A percentile compares a stretch with the other conserved stretches of the same genome.
Conservation (phyloP, 2,329 filamentous ascomycete genomes). For the Aspergillus nomiae region DNA sequence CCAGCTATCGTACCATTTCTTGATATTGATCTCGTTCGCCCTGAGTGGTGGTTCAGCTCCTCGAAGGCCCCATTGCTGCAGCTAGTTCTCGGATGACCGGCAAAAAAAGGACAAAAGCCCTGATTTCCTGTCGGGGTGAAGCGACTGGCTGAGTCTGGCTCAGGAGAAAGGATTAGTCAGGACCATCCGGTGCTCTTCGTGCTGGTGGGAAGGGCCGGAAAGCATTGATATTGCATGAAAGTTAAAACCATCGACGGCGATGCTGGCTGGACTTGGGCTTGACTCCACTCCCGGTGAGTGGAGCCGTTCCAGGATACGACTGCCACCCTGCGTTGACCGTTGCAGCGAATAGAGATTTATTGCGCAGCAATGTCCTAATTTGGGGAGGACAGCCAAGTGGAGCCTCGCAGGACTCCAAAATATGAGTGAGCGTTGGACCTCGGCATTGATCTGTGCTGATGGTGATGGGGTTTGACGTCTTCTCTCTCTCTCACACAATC, state of each 20-base stretch:
- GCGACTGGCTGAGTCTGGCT: neutral
- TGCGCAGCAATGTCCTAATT: neutral
- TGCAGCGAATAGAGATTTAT: too few relatives aligned
- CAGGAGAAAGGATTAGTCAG: neutral
- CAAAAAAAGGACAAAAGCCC: conserved; percentile 5
- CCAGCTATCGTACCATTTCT: neutral
- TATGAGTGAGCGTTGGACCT: neutral
- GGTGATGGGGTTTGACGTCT: neutral
- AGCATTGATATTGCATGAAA: neutral
- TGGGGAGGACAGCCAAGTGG: neutral
- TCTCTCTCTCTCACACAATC: neutral
- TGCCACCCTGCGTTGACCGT: too few relatives aligned
- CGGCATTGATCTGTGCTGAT: neutral
- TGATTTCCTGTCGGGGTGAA: neutral
- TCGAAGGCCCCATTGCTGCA: neutral
- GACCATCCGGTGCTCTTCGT: too few relatives aligned
- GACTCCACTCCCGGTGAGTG: neutral
- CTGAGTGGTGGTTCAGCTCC: neutral
- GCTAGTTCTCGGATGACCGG: conserved; percentile 1
- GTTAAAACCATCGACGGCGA: neutral
- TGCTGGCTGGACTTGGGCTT: neutral
- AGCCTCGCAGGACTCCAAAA: neutral
- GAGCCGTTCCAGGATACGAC: neutral
- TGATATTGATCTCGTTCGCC: neutral
- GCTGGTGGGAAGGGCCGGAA: neutral